These are phyloP conservation scores for Pichia sp. DNA, from an alignment of 1,139 yeast genomes.

Conservation along the genomic window DNA sequence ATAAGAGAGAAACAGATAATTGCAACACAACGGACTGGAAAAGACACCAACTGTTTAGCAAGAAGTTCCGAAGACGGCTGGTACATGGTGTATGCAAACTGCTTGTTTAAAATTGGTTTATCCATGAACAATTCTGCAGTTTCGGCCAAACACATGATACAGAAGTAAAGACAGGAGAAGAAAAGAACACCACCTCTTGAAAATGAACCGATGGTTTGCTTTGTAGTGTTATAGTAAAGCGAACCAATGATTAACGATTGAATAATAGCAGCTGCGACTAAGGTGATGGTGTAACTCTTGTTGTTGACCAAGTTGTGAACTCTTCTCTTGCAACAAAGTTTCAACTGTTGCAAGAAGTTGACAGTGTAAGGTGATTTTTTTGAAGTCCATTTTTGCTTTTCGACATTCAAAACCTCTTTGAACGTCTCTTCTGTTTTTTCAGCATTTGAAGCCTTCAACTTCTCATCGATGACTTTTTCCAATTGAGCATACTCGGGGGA, in stretches of 20 bases:
- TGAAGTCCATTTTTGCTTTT: constrained; percentile 36
- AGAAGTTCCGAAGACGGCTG: constrained; percentile 45
- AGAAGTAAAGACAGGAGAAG: constrained; percentile 41
- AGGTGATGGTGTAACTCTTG: constrained; percentile 42
- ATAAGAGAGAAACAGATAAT: constrained; percentile 37
- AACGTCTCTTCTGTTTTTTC: constrained; percentile 33
- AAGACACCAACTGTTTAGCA: constrained; percentile 38
- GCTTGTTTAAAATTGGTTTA: constrained; percentile 43
- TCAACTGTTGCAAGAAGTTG: constrained; percentile 42
- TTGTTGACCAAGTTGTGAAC: constrained; percentile 47
- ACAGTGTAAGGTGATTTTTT: constrained; percentile 42
- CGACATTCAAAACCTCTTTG: constrained; percentile 32
- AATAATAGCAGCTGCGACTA: constrained; percentile 43
- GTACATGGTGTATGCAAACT: constrained; percentile 40
- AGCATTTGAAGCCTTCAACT: constrained; percentile 8
- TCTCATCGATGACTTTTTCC: constrained; percentile 30
- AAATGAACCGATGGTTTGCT: constrained; percentile 36
- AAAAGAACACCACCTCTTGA: constrained; percentile 39
- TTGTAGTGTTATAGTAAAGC: constrained; percentile 35
- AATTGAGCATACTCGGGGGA: constrained; percentile 37
- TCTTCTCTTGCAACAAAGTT: constrained; percentile 43
- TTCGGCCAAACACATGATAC: constrained; percentile 41
- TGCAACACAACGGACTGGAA: constrained; percentile 37
- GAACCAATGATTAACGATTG: constrained; percentile 41
- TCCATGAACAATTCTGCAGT: constrained; percentile 40